Evolutionary conservation across 345 rosid species (phyloP), one percentile per base, ranked within the genome.

Genomic region (Hibiscus mutabilis): DNA sequence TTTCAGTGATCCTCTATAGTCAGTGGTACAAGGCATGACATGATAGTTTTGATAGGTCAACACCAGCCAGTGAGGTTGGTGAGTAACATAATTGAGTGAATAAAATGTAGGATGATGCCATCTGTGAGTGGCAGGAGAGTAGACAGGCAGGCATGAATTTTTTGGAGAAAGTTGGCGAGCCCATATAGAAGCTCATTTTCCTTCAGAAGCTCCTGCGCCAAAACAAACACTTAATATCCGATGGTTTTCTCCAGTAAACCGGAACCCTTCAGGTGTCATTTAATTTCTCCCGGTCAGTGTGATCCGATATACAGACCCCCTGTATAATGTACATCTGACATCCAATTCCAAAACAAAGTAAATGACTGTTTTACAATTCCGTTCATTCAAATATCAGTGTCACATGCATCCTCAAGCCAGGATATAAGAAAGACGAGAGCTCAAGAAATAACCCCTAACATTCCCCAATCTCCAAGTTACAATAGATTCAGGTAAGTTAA

Each of bases 181-280:
- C 77, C 80, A 81, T 80, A 86, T 79, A 86, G 78, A 82, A 85
- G 88, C 85, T 85, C 89, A 87, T 70, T 75, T 77, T 84, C 86
- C 93, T 77, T 82, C 81, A 82, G 88, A 76, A 66, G 84, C 75
- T 87, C 96, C 96, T 92, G 95, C 92, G 90, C 84, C 89, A 86
- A 92, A 92, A 88, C 82, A 92, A 92, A 90, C 89, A 79, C 92
- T 90, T 85, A 84, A 85, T 84, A 85, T 84, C 3, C 52, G 81
- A 75, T 74, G 74, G 67, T 60, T 69, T 74, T 77, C 81, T 69
- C 78, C 83, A 63, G 15, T 76, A 77, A 79, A 74, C 73, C 22
- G 74, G 52, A 82, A 71, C 63, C 51, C 76, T 24, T 63, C 47
- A 60, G 75, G 47, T 69, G 37, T 82, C 80, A 78, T 58, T 83